Base-by-base conservation (phyloP, 805 yeast genomes). In the Tetrapisispora taiwanensis region DNA sequence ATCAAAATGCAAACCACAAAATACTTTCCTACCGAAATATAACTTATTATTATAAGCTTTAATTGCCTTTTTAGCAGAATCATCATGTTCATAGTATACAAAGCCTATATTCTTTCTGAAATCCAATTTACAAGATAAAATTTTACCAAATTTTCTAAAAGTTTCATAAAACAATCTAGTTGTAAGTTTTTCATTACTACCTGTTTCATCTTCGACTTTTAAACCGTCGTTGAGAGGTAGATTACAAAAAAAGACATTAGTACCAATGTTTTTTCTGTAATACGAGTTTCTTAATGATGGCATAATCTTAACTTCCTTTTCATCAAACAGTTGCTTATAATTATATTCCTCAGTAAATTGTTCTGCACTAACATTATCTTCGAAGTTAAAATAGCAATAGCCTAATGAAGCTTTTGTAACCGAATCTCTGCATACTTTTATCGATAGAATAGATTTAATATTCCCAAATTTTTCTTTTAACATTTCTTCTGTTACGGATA, bases 321-420 rank as follows among this genome's bases (percentile, higher is more conserved):
- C 66, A 30, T 58, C 56, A 52, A 1, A 75, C 51, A 1, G 49
- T 53, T 2, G 66, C 58, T 66, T 67, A 51, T 74, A 76, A 55
- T 79, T 81, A 63, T 79, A 72, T 10, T 74, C 69, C 36, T 75
- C 79, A 39, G 76, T 65, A 3, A 86, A 85, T 33, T 47, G 44
- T 24, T 70, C 70, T 0, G 85, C 86, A 41, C 76, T 81, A 5
- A 59, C 53, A 38, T 68, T 66, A 8, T 60, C 62, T 8, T 62
- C 60, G 54, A 80, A 81, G 44, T 84, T 81, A 12, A 82, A 79
- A 56, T 83, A 84, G 0, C 87, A 92, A 60, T 84, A 81, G 3
- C 87, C 83, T 46, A 85, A 63, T 1, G 88, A 76, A 39, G 71
- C 62, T 17, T 73, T 73, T n/a, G 74, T 67, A 31, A 67, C 64